Conservation (phyloP, 345 rosid genomes). For the Acer campestre region DNA sequence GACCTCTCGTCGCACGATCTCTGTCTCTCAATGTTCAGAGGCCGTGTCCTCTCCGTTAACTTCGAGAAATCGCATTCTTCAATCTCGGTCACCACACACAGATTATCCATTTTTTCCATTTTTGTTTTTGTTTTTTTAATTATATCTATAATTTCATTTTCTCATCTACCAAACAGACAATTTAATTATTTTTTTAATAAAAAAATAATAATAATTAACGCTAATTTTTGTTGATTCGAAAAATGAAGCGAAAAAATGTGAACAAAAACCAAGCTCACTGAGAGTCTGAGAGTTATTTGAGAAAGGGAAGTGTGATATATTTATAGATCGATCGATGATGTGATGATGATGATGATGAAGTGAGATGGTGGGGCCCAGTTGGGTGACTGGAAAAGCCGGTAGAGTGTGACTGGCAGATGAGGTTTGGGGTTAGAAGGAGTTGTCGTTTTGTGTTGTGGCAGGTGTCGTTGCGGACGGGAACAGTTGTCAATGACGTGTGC, state of each 20-base stretch:
- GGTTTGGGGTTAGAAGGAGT: not conserved
- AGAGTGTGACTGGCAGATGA: conserved; percentile 7
- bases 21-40: conserved; percentile 72
- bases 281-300: too few species aligned
- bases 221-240: too few species aligned
- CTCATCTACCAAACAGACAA: not conserved
- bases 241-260: not conserved
- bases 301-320: not conserved
- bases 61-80: conserved; percentile 69
- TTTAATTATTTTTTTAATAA: too few species aligned
- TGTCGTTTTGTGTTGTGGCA: not conserved
- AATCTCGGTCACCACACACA: conserved; percentile 31
- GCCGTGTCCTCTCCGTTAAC: conserved; percentile 70
- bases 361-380: not conserved
- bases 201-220: not conserved
- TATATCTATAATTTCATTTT: not conserved
- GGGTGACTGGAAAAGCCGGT: conserved; percentile 12
- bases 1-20: conserved; percentile 73
- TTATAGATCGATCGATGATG: not conserved
- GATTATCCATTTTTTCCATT: conserved; percentile 32
- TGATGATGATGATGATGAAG: not conserved
- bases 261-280: not conserved
- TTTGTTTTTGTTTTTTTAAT: not conserved
- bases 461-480: not conserved
- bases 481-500: not conserved